Conservation (phyloP, 768 basidiomycete species). For the Trametes gibbosa region DNA sequence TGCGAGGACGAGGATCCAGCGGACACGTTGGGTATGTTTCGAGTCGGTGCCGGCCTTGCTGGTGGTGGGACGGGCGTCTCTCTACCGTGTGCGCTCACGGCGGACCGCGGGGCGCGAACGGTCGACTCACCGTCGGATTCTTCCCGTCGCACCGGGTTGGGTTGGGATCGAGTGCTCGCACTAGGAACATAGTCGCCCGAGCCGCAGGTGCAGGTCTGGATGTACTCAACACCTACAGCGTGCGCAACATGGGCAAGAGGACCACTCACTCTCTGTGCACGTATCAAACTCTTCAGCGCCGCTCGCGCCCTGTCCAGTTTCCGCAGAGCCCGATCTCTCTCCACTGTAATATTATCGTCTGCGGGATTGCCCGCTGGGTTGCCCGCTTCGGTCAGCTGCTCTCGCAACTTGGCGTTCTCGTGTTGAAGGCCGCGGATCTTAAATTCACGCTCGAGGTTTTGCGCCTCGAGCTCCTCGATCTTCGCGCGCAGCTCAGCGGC, state of each 20-base stretch:
- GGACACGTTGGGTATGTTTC: not conserved
- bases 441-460: conserved; percentile 26
- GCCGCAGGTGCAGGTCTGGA: not conserved
- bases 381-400: conserved; percentile 23
- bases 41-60: not conserved
- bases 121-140: conserved; percentile 14
- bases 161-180: not conserved
- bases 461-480: conserved; percentile 38
- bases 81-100: not conserved
- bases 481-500: conserved; percentile 23
- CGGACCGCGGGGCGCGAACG: not conserved
- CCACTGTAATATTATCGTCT: not conserved
- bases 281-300: conserved; percentile 42
- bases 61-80: not conserved
- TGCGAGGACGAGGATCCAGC: not conserved
- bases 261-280: conserved; percentile 38
- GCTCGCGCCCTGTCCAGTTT: conserved; percentile 33
- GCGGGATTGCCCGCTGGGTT: conserved; percentile 10
- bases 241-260: not conserved
- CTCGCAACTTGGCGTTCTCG: conserved; percentile 36
- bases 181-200: not conserved
- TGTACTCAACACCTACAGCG: not conserved
- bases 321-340: conserved; percentile 30
- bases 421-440: conserved; percentile 29
- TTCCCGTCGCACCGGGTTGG: not conserved